Conservation (phyloP, 208 protist genomes). For the Trypanosoma avium region DNA sequence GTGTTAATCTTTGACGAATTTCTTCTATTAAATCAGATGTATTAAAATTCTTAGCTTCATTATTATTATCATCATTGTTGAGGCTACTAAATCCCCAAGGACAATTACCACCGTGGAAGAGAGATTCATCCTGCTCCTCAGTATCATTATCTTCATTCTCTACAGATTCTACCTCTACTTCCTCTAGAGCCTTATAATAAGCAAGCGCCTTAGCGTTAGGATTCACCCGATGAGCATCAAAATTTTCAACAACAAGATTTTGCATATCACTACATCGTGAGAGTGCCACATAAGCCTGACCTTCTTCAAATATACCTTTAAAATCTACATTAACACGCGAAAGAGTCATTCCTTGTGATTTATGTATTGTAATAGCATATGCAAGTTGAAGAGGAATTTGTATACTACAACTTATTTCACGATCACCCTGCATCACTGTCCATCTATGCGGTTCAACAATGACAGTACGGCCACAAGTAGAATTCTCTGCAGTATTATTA, state of each 20-base stretch:
- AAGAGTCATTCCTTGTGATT: slow-evolving; percentile 95
- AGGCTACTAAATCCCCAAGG: slow-evolving; percentile 17
- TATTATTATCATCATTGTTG: neutral
- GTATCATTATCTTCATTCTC: slow-evolving; percentile 6
- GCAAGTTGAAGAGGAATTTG: slow-evolving; percentile 94
- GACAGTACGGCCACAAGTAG: slow-evolving; percentile 30
- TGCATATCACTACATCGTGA: slow-evolving; percentile 77
- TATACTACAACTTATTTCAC: slow-evolving; percentile 40
- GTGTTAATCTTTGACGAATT: slow-evolving; percentile 48
- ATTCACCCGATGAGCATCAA: slow-evolving; percentile 47
- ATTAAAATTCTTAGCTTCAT: slow-evolving; percentile 9
- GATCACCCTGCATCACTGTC: slow-evolving; percentile 56
- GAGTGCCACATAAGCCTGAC: slow-evolving; percentile 89
- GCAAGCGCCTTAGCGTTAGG: slow-evolving; percentile 64
- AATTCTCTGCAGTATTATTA: neutral
- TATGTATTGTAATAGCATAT: slow-evolving; percentile 97
- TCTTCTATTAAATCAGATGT: slow-evolving; percentile 40
- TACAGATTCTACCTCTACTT: slow-evolving; percentile 11
- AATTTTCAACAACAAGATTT: slow-evolving; percentile 63
- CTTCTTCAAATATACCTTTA: slow-evolving; percentile 68
- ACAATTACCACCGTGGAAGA: neutral
- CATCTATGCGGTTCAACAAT: slow-evolving; percentile 82
- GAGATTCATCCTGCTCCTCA: neutral
- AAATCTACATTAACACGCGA: slow-evolving; percentile 86
- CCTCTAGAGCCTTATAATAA: slow-evolving; percentile 78